Evolutionary conservation across 2,329 filamentous ascomycete genomes (phyloP).

Genomic region (Beauveria varroae): DNA sequence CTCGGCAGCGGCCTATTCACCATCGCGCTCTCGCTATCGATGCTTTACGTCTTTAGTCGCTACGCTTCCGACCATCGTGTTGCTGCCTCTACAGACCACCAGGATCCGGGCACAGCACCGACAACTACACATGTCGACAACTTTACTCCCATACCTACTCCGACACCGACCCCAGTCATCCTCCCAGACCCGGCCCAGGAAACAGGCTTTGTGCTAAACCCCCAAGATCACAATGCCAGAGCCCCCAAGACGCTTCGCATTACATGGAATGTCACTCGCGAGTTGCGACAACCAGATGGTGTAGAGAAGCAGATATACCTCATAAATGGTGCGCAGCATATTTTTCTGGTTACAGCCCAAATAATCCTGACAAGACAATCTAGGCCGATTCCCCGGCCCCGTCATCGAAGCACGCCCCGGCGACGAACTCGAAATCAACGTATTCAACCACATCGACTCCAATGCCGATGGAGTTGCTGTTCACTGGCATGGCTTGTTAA

Average conservation of each 20-base stretch:
- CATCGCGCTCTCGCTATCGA: background rate
- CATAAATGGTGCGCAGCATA: constrained; percentile 34
- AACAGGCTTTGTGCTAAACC: constrained; percentile 25
- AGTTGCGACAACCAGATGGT: constrained; percentile 36
- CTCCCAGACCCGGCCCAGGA: constrained; percentile 2
- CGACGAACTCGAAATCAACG: constrained; percentile 33
- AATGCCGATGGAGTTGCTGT: constrained; percentile 39
- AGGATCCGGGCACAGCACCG: background rate
- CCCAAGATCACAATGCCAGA: constrained; percentile 33
- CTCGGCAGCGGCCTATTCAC: background rate
- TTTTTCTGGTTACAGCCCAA: background rate
- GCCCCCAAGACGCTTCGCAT: constrained; percentile 23
- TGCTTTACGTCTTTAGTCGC: constrained; percentile 5
- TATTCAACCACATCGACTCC: constrained; percentile 30
- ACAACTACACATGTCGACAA: background rate
- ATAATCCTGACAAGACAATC: constrained; percentile 24
- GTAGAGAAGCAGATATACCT: constrained; percentile 41
- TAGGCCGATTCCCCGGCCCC: constrained; percentile 36
- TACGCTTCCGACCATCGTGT: background rate
- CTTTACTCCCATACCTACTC: background rate
- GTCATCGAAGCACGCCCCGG: constrained; percentile 36
- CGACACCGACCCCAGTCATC: background rate
- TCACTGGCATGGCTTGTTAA: constrained; percentile 63
- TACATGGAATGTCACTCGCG: constrained; percentile 33
- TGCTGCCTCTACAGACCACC: background rate